phyloP scores from a whole-genome alignment of 129 eudicot species.

The Escallonia rubra region DNA sequence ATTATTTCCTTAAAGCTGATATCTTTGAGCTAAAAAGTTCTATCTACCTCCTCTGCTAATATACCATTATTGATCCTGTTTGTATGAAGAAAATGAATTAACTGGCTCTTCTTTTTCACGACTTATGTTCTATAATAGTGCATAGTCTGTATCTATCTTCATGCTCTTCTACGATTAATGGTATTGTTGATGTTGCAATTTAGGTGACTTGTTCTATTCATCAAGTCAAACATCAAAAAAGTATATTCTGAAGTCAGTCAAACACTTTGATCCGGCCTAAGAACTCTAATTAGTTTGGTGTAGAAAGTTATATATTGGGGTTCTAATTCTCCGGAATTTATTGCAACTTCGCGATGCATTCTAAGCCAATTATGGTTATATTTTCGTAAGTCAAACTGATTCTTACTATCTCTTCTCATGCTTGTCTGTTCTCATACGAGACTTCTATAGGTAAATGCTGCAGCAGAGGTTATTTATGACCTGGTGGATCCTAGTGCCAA shows the following conservation, averaged over 20 bases:
- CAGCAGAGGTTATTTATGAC: slow-evolving; percentile 94
- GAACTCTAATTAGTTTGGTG: not conserved
- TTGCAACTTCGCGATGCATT: too few relatives aligned
- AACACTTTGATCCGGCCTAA: not conserved
- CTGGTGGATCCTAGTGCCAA: slow-evolving; percentile 97
- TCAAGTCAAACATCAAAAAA: not conserved
- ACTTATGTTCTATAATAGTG: too few relatives aligned
- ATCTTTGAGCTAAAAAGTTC: too few relatives aligned
- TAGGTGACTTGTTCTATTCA: not conserved
- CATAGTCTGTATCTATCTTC: not conserved
- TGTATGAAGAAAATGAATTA: not conserved
- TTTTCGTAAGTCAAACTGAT: not conserved
- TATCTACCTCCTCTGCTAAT: not conserved
- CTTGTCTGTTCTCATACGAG: slow-evolving; percentile 13
- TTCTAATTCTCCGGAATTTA: not conserved
- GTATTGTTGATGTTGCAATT: not conserved
- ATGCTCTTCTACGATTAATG: not conserved
- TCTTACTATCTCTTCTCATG: slow-evolving; percentile 5
- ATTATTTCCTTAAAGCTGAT: not conserved
- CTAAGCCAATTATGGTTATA: too few relatives aligned
- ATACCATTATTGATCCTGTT: not conserved
- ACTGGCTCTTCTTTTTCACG: too few relatives aligned
- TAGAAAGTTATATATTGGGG: not conserved
- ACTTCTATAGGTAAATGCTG: slow-evolving; percentile 77
- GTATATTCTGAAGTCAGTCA: not conserved